These are phyloP conservation scores for Boletus tomentosulus DNA, from an alignment of 768 basidiomycete genomes.

Conservation along the genomic window DNA sequence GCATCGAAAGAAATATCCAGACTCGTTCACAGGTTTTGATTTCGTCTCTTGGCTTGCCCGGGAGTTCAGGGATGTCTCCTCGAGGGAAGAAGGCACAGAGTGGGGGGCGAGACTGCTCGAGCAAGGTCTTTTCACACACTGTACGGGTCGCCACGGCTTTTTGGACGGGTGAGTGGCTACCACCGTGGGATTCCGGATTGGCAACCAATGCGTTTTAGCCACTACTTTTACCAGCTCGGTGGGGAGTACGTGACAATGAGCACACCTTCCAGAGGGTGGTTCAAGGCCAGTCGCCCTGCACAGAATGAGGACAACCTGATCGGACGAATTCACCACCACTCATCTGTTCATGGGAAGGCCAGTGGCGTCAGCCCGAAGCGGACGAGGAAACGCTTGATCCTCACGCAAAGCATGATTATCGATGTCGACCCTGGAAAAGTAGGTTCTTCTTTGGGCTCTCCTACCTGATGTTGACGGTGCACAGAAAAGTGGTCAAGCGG, in stretches of 20 bases:
- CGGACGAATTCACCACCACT: constrained; percentile 34
- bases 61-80: constrained; percentile 85
- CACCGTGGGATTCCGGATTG: background rate
- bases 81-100: constrained; percentile 73
- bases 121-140: constrained; percentile 84
- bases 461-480: constrained; percentile 6
- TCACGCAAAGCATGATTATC: constrained; percentile 89
- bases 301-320: constrained; percentile 40
- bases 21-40: constrained; percentile 86
- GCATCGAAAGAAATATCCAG: constrained; percentile 69
- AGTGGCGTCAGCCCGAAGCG: constrained; percentile 41
- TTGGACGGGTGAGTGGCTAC: constrained; percentile 67
- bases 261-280: constrained; percentile 67
- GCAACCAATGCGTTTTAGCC: constrained; percentile 40
- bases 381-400: constrained; percentile 56
- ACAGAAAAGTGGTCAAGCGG: constrained; percentile 85
- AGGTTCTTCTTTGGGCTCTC: constrained; percentile 8
- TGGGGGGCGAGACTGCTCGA: constrained; percentile 75
- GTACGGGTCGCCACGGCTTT: constrained; percentile 73
- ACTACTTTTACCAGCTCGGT: constrained; percentile 84
- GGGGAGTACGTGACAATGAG: constrained; percentile 70
- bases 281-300: constrained; percentile 44
- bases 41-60: constrained; percentile 91
- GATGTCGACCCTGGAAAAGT: constrained; percentile 81
- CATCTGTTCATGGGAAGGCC: constrained; percentile 34